These are phyloP conservation scores for Globisporangium spiculum DNA, from an alignment of 352 stramenopile species.

Conservation along the genomic window DNA sequence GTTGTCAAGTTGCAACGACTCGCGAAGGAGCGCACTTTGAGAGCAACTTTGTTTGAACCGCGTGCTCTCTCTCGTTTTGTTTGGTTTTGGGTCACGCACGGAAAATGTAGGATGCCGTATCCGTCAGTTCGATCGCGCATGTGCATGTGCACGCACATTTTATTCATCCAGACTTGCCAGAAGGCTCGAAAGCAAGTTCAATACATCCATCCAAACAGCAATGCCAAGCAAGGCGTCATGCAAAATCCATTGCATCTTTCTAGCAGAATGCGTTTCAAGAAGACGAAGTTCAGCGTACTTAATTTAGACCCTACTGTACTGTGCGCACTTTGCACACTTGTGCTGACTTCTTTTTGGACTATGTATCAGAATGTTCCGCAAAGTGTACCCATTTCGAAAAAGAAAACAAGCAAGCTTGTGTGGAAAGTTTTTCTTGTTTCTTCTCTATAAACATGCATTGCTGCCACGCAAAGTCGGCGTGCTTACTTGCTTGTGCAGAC, in stretches of 20 bases:
- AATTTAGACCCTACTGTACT: background rate
- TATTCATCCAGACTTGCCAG: too few species aligned
- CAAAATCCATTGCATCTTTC: background rate
- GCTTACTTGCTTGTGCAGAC: background rate
- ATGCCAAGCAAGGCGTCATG: too few species aligned
- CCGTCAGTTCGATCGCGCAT: too few species aligned
- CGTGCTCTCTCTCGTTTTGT: background rate
- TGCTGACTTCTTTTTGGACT: constrained; percentile 2
- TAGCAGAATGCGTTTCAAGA: background rate
- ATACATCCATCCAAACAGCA: too few species aligned
- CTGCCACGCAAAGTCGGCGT: background rate
- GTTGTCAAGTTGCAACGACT: background rate
- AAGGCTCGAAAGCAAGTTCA: too few species aligned
- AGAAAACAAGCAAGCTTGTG: background rate
- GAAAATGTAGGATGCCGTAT: background rate
- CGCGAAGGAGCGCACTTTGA: background rate
- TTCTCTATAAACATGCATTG: background rate
- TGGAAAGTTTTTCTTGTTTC: background rate
- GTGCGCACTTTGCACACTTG: background rate
- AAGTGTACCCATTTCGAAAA: constrained; percentile 6
- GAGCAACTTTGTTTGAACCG: background rate
- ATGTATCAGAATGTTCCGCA: background rate
- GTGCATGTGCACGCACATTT: too few species aligned
- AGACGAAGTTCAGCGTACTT: background rate
- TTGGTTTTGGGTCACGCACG: background rate